These are phyloP conservation scores for Pichia sp. DNA, from an alignment of 1,139 yeast species.

Conservation along the genomic window DNA sequence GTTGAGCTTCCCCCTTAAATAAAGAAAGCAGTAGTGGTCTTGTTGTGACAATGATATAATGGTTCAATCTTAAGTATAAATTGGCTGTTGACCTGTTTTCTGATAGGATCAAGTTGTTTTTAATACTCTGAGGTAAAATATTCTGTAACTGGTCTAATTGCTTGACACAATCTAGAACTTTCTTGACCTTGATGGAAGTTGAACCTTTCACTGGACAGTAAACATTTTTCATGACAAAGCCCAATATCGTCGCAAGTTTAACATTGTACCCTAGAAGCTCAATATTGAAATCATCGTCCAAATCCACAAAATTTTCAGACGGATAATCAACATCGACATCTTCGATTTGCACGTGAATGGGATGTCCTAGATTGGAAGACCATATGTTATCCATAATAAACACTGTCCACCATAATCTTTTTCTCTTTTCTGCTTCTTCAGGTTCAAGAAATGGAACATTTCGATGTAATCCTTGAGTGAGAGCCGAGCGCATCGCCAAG, in stretches of 20 bases:
- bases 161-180: constrained; percentile 22
- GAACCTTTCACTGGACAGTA: constrained; percentile 30
- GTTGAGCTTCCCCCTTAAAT: constrained; percentile 30
- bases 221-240: constrained; percentile 29
- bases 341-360: constrained; percentile 38
- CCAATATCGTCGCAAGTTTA: constrained; percentile 33
- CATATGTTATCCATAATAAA: constrained; percentile 41
- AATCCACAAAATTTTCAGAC: constrained; percentile 27
- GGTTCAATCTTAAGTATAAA: constrained; percentile 38
- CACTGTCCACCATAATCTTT: constrained; percentile 47
- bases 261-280: constrained; percentile 32
- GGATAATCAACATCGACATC: constrained; percentile 44
- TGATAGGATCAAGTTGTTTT: constrained; percentile 18
- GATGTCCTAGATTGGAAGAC: constrained; percentile 38
- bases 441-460: constrained; percentile 21
- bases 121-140: constrained; percentile 12
- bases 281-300: constrained; percentile 30
- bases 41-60: constrained; percentile 34
- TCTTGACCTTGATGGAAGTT: constrained; percentile 19
- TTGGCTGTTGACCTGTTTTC: constrained; percentile 32
- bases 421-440: constrained; percentile 30
- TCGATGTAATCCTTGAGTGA: constrained; percentile 38
- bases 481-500: constrained; percentile 37
- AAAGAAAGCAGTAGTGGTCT: constrained; percentile 36
- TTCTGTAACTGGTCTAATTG: constrained; percentile 16